Evolutionary conservation across 2,329 filamentous ascomycete genomes (phyloP), one percentile per base, ranked within the genome.

Genomic region (Aaosphaeria pasadenensis): DNA sequence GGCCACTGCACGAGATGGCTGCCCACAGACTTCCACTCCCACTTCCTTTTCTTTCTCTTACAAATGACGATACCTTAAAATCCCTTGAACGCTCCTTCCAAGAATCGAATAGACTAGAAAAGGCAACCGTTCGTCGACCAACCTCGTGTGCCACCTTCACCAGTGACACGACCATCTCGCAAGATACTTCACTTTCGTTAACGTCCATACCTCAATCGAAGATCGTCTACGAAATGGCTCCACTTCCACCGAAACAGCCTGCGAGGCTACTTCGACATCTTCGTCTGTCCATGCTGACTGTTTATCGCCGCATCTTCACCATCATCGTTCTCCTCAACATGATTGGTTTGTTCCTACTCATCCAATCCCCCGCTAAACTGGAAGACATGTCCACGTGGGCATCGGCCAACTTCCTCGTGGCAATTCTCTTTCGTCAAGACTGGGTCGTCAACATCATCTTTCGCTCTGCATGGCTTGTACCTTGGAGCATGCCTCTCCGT

Each of bases 261-360:
- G 11, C 40, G 2, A 43, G 48, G 29, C 6, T 58, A n/a, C 3
- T 63, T 30, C 54, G 63, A 30, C 32, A 50, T 39, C 35, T 65
- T 4, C 50, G 51, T 1, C 55, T 56, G 36, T 54, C 47, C 13
- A 9, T 59, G 45, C 54, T 62, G 39, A 60, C 54, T 1, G 62
- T 61, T 11, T 76, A 75, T 55, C 66, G 70, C 30, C 67, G 72
- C 30, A 64, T 77, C 32, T 76, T 77, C 53, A 64, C 69, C 4
- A 45, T 74, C 17, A 59, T 74, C 39, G 67, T 74, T 52, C 28
- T 74, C 32, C 56, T 61, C 55, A 77, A 77, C 51, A 11, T 68
- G 9, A 55, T 63, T 17, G 56, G 60, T 11, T 44, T 65, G 11
- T 9, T 59, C 39, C 24, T 57, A 7, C 11, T 64, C 32, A 33